These are phyloP conservation scores for Eucommia ulmoides DNA, from an alignment of 257 asterid genomes.

Conservation along the genomic window DNA sequence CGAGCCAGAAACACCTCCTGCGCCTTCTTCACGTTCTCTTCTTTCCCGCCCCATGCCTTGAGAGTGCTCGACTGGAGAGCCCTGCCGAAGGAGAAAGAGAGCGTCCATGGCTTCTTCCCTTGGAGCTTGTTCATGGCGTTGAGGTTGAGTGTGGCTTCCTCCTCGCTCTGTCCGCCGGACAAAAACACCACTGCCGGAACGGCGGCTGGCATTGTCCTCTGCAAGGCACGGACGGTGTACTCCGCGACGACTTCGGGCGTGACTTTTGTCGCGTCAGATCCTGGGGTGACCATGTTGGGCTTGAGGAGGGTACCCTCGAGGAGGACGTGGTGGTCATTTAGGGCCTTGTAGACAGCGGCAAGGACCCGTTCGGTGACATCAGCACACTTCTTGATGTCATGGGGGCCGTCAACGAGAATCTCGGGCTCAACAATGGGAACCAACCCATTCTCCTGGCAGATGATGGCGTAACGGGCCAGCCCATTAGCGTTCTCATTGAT, in stretches of 20 bases:
- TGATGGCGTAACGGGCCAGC: slow-evolving; percentile 15
- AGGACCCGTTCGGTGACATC: slow-evolving; percentile 17
- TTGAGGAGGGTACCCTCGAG: slow-evolving; percentile 21
- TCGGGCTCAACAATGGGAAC: slow-evolving; percentile 20
- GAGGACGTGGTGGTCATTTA: slow-evolving; percentile 19
- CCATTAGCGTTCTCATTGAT: slow-evolving; percentile 16
- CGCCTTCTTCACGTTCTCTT: slow-evolving; percentile 8
- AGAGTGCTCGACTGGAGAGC: slow-evolving; percentile 15
- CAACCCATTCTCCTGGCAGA: slow-evolving; percentile 18
- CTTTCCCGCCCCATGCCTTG: slow-evolving; percentile 15
- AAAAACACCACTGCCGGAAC: slow-evolving; percentile 20
- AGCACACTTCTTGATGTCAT: slow-evolving; percentile 16
- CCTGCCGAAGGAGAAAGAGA: slow-evolving; percentile 12
- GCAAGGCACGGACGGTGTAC: slow-evolving; percentile 19
- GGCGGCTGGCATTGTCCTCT: slow-evolving; percentile 18
- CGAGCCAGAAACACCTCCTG: slow-evolving; percentile 16
- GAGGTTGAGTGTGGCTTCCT: slow-evolving; percentile 16
- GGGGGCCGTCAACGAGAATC: slow-evolving; percentile 18
- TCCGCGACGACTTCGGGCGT: slow-evolving; percentile 28
- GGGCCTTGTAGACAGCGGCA: slow-evolving; percentile 22
- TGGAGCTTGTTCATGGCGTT: slow-evolving; percentile 20
- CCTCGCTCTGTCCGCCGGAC: slow-evolving; percentile 27
- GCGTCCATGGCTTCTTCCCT: slow-evolving; percentile 15
- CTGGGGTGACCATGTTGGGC: slow-evolving; percentile 43
- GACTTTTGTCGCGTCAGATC: slow-evolving; percentile 28